A percentile compares a stretch with the other conserved stretches of the same genome.
These are phyloP conservation scores for Angomonas desouzai DNA, from an alignment of 208 protist genomes.

Conservation along the genomic window DNA sequence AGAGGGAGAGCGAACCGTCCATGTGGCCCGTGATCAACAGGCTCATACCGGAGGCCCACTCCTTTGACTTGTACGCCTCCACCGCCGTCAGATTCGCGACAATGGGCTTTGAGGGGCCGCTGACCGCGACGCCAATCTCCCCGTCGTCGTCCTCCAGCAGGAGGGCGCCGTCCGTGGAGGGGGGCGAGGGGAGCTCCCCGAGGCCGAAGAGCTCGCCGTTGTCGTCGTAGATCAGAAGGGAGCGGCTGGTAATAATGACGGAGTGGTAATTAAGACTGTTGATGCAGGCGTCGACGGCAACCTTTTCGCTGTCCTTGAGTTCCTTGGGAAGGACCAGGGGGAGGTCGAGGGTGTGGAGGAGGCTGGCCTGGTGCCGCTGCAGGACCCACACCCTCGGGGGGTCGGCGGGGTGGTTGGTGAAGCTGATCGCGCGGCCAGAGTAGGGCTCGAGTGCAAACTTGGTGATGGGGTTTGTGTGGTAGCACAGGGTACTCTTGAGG, in stretches of 20 bases:
- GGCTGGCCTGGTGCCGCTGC: slow-evolving; percentile 36
- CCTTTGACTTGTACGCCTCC: slow-evolving; percentile 52
- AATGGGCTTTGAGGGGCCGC: slow-evolving; percentile 13
- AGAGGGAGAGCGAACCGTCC: slow-evolving; percentile 74
- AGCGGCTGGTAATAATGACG: slow-evolving; percentile 46
- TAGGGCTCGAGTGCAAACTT: slow-evolving; percentile 41
- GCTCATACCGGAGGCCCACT: slow-evolving; percentile 76
- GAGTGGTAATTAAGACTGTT: slow-evolving; percentile 40
- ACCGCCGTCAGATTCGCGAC: slow-evolving; percentile 53
- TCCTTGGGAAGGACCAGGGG: slow-evolving; percentile 20
- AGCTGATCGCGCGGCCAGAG: slow-evolving; percentile 54
- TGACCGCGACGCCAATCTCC: slow-evolving; percentile 42
- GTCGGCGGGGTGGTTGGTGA: slow-evolving; percentile 48
- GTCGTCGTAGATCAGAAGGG: slow-evolving; percentile 73
- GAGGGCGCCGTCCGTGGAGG: slow-evolving; percentile 14
- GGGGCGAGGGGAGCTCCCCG: slow-evolving; percentile 34
- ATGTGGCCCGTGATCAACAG: slow-evolving; percentile 70
- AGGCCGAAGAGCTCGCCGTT: slow-evolving; percentile 59
- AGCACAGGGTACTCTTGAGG: slow-evolving; percentile 48
- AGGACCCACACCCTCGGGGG: slow-evolving; percentile 73
- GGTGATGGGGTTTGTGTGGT: slow-evolving; percentile 59
- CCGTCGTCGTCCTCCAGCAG: slow-evolving; percentile 59
- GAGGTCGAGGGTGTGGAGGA: slow-evolving; percentile 42
- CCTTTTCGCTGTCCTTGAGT: slow-evolving; percentile 7
- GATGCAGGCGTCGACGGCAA: slow-evolving; percentile 43